Base-by-base conservation (phyloP, 495 filamentous ascomycete species). In the Aspergillus carlsbadensis region DNA sequence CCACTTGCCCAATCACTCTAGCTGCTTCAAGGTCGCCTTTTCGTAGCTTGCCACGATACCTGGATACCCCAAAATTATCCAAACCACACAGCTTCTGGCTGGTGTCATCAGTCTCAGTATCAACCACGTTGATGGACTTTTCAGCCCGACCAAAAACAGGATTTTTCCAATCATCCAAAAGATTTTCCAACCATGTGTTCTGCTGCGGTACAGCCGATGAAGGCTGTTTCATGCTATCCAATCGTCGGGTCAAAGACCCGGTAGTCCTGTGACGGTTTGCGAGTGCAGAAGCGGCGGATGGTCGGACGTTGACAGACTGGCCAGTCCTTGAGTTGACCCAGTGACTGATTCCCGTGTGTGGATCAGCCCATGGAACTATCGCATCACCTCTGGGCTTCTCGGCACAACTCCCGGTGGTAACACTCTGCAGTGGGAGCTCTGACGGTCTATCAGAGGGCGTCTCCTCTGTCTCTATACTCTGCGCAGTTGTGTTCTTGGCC, bases 1-100 rank as follows among this genome's bases (percentile, higher is more conserved):
- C 93, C 0, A 98, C 87, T 60, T 98, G 94, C 0, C 83, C 81
- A 34, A 98, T 81, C 5, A 96, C 74, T 44, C 79, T 67, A 4
- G 89, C 87, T 10, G 68, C 66, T 17, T 67, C 67, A n/a, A 98
- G 78, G 5, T 79, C 79, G 10, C 75, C 56, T 59, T 87, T 92
- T 2, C 83, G 89, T 6, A 98, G 69, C 44, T 85, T 86, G 10
- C 80, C 82, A 21, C 58, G 66, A 46, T 69, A 75, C 31, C 65
- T 69, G 6, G 68, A 60, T 35, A 71, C 48, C 17, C 59, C 48
- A 49, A 63, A 44, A 51, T 40, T 59, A 18, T 64, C 56, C 15
- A 60, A 54, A 4, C 52, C 50, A 35, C 49, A 61, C 8, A 45
- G 31, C 5, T 58, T 56, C n/a, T 26, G 36, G 15, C 1, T 41